phyloP scores from a whole-genome alignment of 345 rosid species.

The Salix exigua region DNA sequence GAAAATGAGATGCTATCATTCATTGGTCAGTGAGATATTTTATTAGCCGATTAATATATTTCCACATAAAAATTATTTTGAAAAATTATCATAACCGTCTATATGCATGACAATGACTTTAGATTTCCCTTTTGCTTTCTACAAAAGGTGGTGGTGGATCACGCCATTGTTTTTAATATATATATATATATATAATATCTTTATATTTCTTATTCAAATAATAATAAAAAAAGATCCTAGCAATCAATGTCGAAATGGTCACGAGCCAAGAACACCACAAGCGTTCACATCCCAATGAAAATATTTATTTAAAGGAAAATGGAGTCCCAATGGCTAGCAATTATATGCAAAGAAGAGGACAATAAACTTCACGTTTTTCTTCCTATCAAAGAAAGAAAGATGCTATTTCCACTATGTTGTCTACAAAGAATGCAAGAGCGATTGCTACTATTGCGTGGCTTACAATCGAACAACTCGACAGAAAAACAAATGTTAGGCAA shows the following conservation, averaged over 20 bases:
- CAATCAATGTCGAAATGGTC: neutral
- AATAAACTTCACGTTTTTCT: neutral
- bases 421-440: neutral
- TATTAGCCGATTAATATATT: too few species aligned
- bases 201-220: too few species aligned
- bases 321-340: neutral
- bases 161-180: neutral
- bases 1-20: neutral
- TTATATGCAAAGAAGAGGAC: neutral
- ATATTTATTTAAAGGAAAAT: neutral
- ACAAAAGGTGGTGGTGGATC: constrained; percentile 7
- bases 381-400: neutral
- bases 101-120: constrained; percentile 15
- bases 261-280: neutral
- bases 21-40: neutral
- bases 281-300: neutral
- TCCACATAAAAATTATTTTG: too few species aligned
- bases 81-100: too few species aligned
- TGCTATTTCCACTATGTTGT: neutral
- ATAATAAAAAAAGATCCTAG: too few species aligned
- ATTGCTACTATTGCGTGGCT: too few species aligned
- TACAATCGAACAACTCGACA: neutral
- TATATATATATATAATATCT: too few species aligned
- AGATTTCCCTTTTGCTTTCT: constrained; percentile 12
- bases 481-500: neutral